A percentile compares a stretch with the other conserved stretches of the same genome.
phyloP scores from a whole-genome alignment of 257 asterid species.

The Solanum boliviense region DNA sequence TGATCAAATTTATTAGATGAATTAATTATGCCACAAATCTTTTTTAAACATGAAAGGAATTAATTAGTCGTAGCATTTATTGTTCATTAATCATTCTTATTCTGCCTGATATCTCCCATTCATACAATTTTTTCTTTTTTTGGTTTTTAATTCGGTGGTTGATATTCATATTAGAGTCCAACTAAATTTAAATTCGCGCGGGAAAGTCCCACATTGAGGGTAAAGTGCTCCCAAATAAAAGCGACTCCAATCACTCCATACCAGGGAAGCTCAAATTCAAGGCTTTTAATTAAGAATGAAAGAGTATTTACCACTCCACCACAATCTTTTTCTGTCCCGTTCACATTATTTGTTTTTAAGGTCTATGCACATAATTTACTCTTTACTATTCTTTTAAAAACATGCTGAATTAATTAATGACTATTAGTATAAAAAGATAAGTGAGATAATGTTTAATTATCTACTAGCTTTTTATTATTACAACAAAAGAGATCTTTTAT shows the following conservation, averaged over 20 bases:
- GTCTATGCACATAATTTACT: neutral
- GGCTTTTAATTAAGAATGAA: accelerated
- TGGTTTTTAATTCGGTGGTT: accelerated
- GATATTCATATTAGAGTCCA: accelerated
- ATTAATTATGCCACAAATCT: neutral
- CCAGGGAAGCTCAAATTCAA: accelerated
- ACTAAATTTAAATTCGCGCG: accelerated
- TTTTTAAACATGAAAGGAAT: neutral
- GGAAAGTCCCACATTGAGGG: too few relatives aligned
- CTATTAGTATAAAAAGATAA: neutral
- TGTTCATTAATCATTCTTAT: too few relatives aligned
- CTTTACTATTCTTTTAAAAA: neutral
- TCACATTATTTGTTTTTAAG: neutral
- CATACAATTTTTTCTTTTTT: neutral
- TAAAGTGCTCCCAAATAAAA: accelerated
- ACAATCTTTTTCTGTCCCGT: accelerated
- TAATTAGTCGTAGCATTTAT: neutral
- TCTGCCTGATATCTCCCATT: neutral
- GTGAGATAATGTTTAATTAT: neutral
- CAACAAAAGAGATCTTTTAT: neutral
- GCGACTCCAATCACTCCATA: accelerated
- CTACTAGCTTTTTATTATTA: too few relatives aligned
- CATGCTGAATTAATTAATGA: too few relatives aligned
- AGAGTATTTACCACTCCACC: too few relatives aligned
- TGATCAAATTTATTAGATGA: too few relatives aligned